Base-by-base conservation (phyloP, 2,329 filamentous ascomycete genomes). In the Mycocentrospora acerina region DNA sequence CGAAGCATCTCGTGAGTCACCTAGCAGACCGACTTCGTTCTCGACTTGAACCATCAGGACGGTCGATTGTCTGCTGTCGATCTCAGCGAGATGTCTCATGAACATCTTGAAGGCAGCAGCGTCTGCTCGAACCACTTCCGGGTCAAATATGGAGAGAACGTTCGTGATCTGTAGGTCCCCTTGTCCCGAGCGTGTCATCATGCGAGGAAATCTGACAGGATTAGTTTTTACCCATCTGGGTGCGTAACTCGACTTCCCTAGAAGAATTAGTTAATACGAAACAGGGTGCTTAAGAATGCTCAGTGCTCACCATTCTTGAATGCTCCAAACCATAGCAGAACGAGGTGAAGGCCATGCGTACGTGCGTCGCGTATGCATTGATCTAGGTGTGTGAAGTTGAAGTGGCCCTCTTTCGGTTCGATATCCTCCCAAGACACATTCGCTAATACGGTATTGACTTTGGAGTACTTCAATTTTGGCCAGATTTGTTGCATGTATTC, bases 11-110 rank as follows among this genome's bases (percentile, higher is more conserved):
- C 76, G 64, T 2, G 74, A 77, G 42, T 79, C 75, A 0, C 76
- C 74, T 0, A 78, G 60, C 0, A 78, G 43, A 1, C 76, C 75
- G 1, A 65, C 66, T 58, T 79, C 75, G 29, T 79, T 79, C 53
- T 79, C 71, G 14, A 79, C 75, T 46, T 79, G 76, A 0, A 77
- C 67, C 76, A 78, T 78, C 3, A 79, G 44, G 0, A 79, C 74
- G 0, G 74, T 79, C 1, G 59, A 66, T 26, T 77, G 65, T 4
- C 62, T 51, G 1, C 55, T 57, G 29, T 78, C 74, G 6, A 77
- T 46, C 1, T 71, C 55, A 4, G 66, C 65, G 9, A 71, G 29
- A 30, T 72, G 67, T 4, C 37, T 32, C 58, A 71, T 57, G 6
- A 73, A 49, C 13, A 39, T 42, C 2, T 41, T 31, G 42, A 70